Evolutionary conservation across 1,139 yeast species (phyloP).

Genomic region (Groenewaldozyma auringiensis): DNA sequence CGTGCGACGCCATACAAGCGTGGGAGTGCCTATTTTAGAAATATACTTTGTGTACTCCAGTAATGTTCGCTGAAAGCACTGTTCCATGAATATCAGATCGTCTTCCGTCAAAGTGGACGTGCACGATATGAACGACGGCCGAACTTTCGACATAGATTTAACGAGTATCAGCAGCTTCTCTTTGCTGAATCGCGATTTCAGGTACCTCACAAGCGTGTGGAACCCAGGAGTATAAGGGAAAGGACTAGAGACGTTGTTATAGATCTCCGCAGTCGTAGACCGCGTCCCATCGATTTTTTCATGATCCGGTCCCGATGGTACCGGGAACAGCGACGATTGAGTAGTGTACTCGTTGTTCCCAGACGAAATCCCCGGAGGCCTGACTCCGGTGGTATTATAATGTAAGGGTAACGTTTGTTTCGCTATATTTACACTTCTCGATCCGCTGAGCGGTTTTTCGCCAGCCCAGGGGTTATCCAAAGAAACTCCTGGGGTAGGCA

Average conservation of each 20-base stretch:
- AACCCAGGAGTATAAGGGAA: slow-evolving; percentile 88
- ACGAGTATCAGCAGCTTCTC: slow-evolving; percentile 75
- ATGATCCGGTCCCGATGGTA: not conserved
- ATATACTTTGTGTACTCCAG: slow-evolving; percentile 84
- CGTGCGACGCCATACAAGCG: slow-evolving; percentile 90
- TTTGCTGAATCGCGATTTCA: slow-evolving; percentile 62
- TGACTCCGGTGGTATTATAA: too few species aligned
- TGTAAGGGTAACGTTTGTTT: slow-evolving; percentile 6
- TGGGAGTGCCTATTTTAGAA: slow-evolving; percentile 82
- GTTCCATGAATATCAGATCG: slow-evolving; percentile 91
- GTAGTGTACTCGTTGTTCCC: not conserved
- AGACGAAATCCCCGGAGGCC: not conserved
- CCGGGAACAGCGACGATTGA: not conserved
- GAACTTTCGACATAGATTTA: slow-evolving; percentile 76
- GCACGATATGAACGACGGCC: slow-evolving; percentile 91
- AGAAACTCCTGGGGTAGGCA: slow-evolving; percentile 4
- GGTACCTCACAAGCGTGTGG: slow-evolving; percentile 69
- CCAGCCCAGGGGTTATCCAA: slow-evolving; percentile 2
- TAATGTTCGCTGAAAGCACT: slow-evolving; percentile 86
- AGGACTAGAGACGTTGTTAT: slow-evolving; percentile 64
- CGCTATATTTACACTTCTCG: not conserved
- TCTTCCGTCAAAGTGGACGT: slow-evolving; percentile 82
- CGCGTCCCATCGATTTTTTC: slow-evolving; percentile 4
- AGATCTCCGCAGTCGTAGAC: slow-evolving; percentile 65
- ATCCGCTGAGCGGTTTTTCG: not conserved